A percentile compares a stretch with the other conserved stretches of the same genome.
phyloP scores from a whole-genome alignment of 257 asterid genomes.

The Jacaranda copaia region DNA sequence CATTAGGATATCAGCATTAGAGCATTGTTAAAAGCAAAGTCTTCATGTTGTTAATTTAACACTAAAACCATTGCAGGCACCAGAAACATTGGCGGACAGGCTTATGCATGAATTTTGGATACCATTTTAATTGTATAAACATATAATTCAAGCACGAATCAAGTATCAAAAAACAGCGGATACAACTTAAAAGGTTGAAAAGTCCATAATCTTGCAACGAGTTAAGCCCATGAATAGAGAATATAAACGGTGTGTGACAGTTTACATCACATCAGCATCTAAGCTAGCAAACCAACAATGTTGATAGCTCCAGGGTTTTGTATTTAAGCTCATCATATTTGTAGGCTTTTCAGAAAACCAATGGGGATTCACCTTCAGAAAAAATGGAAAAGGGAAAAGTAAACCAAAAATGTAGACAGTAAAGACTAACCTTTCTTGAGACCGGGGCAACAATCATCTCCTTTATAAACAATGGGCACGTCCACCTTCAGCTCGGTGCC shows the following conservation, averaged over 20 bases:
- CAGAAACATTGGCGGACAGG: neutral
- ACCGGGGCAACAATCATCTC: slow-evolving; percentile 90
- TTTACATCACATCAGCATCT: neutral
- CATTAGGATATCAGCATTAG: neutral
- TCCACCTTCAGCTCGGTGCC: slow-evolving; percentile 79
- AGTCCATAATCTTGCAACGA: neutral
- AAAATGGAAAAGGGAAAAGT: neutral
- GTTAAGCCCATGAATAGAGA: neutral
- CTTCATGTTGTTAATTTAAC: neutral
- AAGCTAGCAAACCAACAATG: neutral
- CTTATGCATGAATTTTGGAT: neutral
- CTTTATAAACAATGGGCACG: slow-evolving; percentile 82
- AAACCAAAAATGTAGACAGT: neutral
- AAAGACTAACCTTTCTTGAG: slow-evolving; percentile 75
- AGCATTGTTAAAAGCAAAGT: neutral
- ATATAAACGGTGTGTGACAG: neutral
- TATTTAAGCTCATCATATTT: neutral
- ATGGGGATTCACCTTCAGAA: neutral
- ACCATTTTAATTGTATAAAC: slow-evolving; percentile 8
- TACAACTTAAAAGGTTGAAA: neutral
- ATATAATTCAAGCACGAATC: slow-evolving; percentile 8
- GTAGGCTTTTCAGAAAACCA: neutral
- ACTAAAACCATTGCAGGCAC: neutral
- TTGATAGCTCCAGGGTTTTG: neutral
- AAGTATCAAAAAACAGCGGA: slow-evolving; percentile 6